These are phyloP conservation scores for Astrothelium macrocarpum DNA, from an alignment of 495 filamentous ascomycete genomes.

Conservation along the genomic window DNA sequence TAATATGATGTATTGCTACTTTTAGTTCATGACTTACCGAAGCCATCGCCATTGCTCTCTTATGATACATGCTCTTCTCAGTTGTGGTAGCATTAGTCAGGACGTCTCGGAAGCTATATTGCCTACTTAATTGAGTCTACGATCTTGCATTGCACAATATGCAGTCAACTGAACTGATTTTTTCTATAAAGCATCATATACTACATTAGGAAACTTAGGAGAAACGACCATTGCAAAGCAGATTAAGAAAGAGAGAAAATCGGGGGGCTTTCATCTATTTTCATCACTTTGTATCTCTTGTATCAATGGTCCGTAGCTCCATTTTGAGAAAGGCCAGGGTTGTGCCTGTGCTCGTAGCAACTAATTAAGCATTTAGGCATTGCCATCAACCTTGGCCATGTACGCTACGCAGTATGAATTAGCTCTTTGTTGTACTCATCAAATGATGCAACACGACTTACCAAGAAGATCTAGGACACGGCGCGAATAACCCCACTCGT, in stretches of 20 bases:
- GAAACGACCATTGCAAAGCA: neutral
- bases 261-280: neutral
- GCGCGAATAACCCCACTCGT: conserved; percentile 94
- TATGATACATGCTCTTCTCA: too few relatives aligned
- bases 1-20: too few relatives aligned
- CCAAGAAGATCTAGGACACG: conserved; percentile 91
- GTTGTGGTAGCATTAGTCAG: too few relatives aligned
- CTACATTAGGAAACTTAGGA: neutral
- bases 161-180: too few relatives aligned
- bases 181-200: neutral
- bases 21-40: too few relatives aligned
- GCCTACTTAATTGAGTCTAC: too few relatives aligned
- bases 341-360: neutral
- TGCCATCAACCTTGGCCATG: conserved; percentile 78
- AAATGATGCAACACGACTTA: conserved; percentile 25
- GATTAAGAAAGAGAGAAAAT: neutral
- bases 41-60: too few relatives aligned
- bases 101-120: too few relatives aligned
- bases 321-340: neutral
- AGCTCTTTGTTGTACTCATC: neutral
- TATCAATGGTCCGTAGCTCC: neutral
- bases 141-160: too few relatives aligned
- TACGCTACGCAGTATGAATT: conserved; percentile 46
- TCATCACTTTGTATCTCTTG: neutral
- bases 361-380: conserved; percentile 19